Percentiles rank a stretch among this genome's conserved stretches.
phyloP scores from a whole-genome alignment of 352 stramenopile genomes.

The Pythium brachiatum region DNA sequence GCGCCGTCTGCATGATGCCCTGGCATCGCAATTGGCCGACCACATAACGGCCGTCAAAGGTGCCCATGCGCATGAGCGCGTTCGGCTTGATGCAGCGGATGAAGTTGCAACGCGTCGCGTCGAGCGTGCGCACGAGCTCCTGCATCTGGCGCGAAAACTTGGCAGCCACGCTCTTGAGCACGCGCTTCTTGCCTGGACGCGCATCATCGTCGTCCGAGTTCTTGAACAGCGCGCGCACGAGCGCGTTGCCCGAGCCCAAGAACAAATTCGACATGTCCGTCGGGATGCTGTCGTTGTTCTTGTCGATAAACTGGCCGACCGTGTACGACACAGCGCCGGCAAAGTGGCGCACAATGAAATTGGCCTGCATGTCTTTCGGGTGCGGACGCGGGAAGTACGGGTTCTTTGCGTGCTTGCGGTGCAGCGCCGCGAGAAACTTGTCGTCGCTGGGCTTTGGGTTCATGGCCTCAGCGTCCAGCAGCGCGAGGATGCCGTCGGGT shows the following conservation, averaged over 20 bases:
- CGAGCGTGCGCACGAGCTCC: constrained; percentile 73
- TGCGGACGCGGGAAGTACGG: constrained; percentile 83
- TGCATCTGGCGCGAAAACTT: constrained; percentile 83
- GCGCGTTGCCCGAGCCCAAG: constrained; percentile 54
- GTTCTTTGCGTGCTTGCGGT: constrained; percentile 84
- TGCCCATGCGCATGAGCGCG: constrained; percentile 60
- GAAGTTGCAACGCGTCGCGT: constrained; percentile 85
- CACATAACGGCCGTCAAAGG: constrained; percentile 79
- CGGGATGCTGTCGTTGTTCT: constrained; percentile 90
- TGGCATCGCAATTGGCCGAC: constrained; percentile 83
- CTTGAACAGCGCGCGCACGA: constrained; percentile 69
- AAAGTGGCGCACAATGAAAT: constrained; percentile 91
- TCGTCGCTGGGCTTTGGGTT: constrained; percentile 89
- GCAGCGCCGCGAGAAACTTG: constrained; percentile 82
- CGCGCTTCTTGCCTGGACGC: constrained; percentile 73
- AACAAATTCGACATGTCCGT: constrained; percentile 85
- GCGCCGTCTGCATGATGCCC: constrained; percentile 84
- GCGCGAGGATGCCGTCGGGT: constrained; percentile 71
- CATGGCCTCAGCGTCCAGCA: constrained; percentile 87
- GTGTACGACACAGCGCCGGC: constrained; percentile 88
- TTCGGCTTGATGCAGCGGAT: constrained; percentile 91
- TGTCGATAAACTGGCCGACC: constrained; percentile 88
- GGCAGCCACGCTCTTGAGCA: constrained; percentile 61
- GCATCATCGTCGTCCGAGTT: constrained; percentile 45
- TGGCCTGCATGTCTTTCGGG: constrained; percentile 87